Conservation (phyloP, 2,329 filamentous ascomycete species). For the Mariannaea elegans region DNA sequence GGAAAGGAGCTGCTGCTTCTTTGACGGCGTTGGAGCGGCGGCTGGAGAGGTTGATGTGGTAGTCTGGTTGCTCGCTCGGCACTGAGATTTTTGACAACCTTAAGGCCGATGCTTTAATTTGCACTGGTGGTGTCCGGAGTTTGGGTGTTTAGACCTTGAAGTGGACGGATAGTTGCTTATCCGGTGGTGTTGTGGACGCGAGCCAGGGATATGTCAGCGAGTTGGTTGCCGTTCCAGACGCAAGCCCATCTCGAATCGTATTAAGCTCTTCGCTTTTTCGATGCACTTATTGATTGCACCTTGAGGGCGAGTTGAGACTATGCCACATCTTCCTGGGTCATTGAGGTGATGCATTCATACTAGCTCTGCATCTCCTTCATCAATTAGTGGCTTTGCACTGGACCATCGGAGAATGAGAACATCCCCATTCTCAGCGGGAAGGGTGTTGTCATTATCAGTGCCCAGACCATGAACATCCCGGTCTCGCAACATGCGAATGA, state of each 20-base stretch:
- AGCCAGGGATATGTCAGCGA: too few species aligned
- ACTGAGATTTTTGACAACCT: constrained; percentile 21
- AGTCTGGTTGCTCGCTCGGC: constrained; percentile 19
- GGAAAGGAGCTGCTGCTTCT: constrained; percentile 20
- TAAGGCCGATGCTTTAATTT: constrained; percentile 27
- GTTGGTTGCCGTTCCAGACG: too few species aligned
- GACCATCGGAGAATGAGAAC: constrained; percentile 77
- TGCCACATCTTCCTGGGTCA: background rate
- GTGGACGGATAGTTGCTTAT: too few species aligned
- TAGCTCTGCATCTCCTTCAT: constrained; percentile 64
- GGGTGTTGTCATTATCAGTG: constrained; percentile 68
- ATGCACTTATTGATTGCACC: too few species aligned
- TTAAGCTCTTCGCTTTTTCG: too few species aligned
- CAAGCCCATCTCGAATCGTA: too few species aligned
- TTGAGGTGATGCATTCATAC: constrained; percentile 52
- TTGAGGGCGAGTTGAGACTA: too few species aligned
- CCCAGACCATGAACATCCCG: constrained; percentile 67
- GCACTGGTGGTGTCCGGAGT: constrained; percentile 21
- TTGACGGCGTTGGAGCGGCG: constrained; percentile 12
- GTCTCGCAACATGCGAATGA: constrained; percentile 76
- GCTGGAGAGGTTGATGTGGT: constrained; percentile 24
- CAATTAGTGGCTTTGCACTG: constrained; percentile 71
- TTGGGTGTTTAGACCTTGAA: constrained; percentile 18
- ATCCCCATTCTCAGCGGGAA: constrained; percentile 69
- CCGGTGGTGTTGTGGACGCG: too few species aligned